phyloP scores from a whole-genome alignment of 306 rosid species.

The Cucurbita ficifolia region DNA sequence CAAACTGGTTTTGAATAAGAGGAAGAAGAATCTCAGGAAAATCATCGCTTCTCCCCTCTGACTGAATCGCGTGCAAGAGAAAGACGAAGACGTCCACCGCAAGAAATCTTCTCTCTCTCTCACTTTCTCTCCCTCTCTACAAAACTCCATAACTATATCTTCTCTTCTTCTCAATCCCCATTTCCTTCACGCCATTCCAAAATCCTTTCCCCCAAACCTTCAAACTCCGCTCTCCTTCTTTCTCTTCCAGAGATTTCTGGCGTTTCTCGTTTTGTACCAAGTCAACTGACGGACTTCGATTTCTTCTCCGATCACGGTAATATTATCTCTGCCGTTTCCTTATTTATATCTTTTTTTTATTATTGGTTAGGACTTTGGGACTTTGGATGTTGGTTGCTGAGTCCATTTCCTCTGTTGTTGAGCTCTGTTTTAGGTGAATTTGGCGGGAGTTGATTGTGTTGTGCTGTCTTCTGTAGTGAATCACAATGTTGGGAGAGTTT shows the following conservation, averaged over 20 bases:
- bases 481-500: slow-evolving; percentile 68
- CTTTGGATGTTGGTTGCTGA: background rate
- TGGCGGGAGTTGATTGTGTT: background rate
- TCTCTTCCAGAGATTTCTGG: background rate
- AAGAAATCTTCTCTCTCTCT: background rate
- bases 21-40: background rate
- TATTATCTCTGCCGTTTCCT: background rate
- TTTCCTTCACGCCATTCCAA: slow-evolving; percentile 3
- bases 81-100: background rate
- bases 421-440: background rate
- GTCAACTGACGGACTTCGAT: background rate
- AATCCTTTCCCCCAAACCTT: background rate
- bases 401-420: background rate
- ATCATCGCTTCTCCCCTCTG: slow-evolving; percentile 7
- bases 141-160: slow-evolving; percentile 1
- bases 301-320: background rate
- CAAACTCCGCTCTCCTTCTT: background rate
- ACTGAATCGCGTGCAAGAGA: slow-evolving; percentile 6
- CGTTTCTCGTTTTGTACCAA: background rate
- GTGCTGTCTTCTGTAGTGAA: background rate
- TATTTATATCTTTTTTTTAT: background rate
- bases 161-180: background rate
- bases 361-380: background rate
- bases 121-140: background rate
- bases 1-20: background rate